Evolutionary conservation across 441 rosid genomes (phyloP), one percentile per base, ranked within the genome.

Genomic region (Omphalea diandra): DNA sequence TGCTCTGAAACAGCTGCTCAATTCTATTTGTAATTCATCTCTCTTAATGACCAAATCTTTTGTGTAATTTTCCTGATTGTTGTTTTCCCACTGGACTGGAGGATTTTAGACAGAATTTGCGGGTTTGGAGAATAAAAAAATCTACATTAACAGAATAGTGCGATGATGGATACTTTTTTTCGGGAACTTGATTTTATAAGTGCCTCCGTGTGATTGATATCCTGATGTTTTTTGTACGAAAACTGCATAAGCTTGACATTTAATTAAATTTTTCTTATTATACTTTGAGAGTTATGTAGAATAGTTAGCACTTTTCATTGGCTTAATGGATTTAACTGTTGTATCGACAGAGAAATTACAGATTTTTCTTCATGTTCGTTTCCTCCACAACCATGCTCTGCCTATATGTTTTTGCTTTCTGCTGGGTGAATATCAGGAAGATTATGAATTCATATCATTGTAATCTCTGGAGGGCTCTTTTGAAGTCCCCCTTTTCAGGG

Each of bases 311-410:
- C 46, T 20, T 27, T 59, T 26, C 24, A 54, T 29, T 54, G 31
- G 35, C 20, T 54, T 54, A 32, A 86, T 58, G 57, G 47, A 27
- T 57, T 29, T 26, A 62, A 35, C 43, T 65, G 59, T 59, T 70
- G 31, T 74, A 33, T 75, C 72, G 68, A 53, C 89, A 86, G 89
- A 86, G 93, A 77, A 88, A 88, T 66, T 88, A 88, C 87, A 82
- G 86, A 80, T 84, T 84, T 76, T 88, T 86, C 82, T 88, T 86
- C 84, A 88, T 88, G 90, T 88, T 88, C 79, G 89, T 86, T 65
- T 80, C 84, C 31, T 86, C 90, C 12, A 86, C 93, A 56, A 88
- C 90, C 44, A 22, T 83, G 72, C 77, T 86, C 55, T 54, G 88
- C 87, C 77, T 86, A 1, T 86, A 83, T 69, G 87, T 88, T 63